These are phyloP conservation scores for Clonostachys rhizophaga DNA, from an alignment of 2,329 filamentous ascomycete species.

Conservation along the genomic window DNA sequence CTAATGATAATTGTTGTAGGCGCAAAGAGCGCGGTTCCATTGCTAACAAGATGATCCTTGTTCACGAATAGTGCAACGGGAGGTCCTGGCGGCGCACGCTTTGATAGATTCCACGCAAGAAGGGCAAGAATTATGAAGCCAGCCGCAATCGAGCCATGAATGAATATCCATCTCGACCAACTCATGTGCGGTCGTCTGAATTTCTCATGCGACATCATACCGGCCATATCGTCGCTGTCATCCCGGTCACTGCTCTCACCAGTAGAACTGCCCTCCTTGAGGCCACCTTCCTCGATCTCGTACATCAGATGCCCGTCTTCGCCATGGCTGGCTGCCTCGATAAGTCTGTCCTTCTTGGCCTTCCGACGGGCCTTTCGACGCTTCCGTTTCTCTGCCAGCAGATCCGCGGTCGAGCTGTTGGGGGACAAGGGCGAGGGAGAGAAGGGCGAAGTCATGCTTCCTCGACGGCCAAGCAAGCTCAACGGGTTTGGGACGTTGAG, in stretches of 20 bases:
- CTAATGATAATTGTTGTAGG: constrained; percentile 93
- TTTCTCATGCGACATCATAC: constrained; percentile 40
- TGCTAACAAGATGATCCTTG: constrained; percentile 47
- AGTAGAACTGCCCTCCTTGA: constrained; percentile 61
- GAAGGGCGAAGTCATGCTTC: constrained; percentile 15
- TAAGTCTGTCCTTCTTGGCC: constrained; percentile 47
- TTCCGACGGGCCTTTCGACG: constrained; percentile 43
- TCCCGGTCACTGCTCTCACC: constrained; percentile 59
- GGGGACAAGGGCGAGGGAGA: neutral
- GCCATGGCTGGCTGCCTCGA: constrained; percentile 50
- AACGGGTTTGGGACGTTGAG: constrained; percentile 46
- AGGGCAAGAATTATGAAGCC: constrained; percentile 52
- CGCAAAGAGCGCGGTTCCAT: constrained; percentile 84
- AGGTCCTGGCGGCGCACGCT: constrained; percentile 29
- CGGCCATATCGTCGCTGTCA: constrained; percentile 52
- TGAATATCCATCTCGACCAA: constrained; percentile 49
- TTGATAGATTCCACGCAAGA: constrained; percentile 54
- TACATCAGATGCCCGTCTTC: constrained; percentile 79
- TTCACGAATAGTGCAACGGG: constrained; percentile 8
- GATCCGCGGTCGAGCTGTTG: constrained; percentile 26
- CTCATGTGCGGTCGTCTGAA: constrained; percentile 25
- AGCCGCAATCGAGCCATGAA: constrained; percentile 45
- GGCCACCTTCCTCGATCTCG: constrained; percentile 80
- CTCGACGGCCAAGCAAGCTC: constrained; percentile 32
- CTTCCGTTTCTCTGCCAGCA: constrained; percentile 27